Base-by-base conservation (phyloP, 768 basidiomycete genomes). In the Tylopilus intermedius region DNA sequence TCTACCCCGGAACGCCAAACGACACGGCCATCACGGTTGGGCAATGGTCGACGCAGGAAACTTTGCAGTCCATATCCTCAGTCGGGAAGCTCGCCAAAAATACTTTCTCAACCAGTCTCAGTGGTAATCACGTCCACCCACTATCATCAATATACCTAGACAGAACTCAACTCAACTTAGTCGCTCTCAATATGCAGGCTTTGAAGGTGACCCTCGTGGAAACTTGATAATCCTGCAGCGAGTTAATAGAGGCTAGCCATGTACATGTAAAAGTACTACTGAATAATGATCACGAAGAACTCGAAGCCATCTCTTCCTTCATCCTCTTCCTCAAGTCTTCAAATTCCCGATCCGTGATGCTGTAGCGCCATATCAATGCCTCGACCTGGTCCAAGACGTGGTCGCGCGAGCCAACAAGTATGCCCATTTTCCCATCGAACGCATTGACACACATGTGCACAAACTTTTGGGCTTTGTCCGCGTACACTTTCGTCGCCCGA, bases 21-120 rank as follows among this genome's bases (percentile, higher is more conserved):
- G 78, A 32, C 73, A 78, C 27, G 74, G 76, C 53, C 76, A 79
- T 57, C 83, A 84, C 49, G 88, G 86, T 24, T 93, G 90, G 90
- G 86, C 84, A 3, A 82, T 92, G 82, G 72, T 93, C 44, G 90
- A 93, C 64, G 86, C 81, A 7, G 89, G 89, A 29, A 76, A 81
- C 43, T 87, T 90, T 74, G 90, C 83, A 1, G 81, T 92, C 21
- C 90, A 93, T 63, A 74, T 93, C 44, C 59, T 91, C 53, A 86
- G 84, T 69, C 78, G 69, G 51, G 75, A 78, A 26, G 84, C 85
- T 24, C 74, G 80, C 55, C 79, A 84, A 57, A 82, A 80, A 66
- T 91, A 84, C 72, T 90, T 91, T 62, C 53, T 63, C 9, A 55
- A 61, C 26, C 63, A 58, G 37, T 56, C 60, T 11, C 58, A 57